Percentiles rank a stretch among this genome's conserved stretches.
phyloP scores from a whole-genome alignment of 768 basidiomycete species.

The Lyophyllum semitale region DNA sequence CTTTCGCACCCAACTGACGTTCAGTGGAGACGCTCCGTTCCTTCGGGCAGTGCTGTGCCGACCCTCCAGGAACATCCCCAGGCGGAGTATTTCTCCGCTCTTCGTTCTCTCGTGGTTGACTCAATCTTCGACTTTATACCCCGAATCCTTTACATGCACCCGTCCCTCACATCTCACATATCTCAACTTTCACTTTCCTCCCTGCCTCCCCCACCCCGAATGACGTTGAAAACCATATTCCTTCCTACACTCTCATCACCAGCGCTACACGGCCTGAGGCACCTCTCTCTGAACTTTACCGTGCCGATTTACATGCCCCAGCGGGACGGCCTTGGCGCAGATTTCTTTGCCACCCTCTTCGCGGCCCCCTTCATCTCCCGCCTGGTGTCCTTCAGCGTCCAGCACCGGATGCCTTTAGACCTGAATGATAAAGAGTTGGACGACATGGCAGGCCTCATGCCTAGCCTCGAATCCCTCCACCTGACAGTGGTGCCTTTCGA shows the following conservation, averaged over 20 bases:
- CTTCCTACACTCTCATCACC: background rate
- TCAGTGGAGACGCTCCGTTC: background rate
- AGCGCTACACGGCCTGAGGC: background rate
- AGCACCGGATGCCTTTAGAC: background rate
- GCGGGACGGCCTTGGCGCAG: background rate
- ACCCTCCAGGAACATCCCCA: background rate
- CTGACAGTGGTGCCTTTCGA: background rate
- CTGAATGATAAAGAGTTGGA: slow-evolving; percentile 5
- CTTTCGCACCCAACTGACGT: background rate
- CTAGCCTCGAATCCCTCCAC: background rate
- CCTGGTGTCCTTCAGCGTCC: background rate
- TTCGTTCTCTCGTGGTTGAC: background rate
- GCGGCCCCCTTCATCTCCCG: background rate
- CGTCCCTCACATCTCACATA: background rate
- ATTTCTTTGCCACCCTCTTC: slow-evolving; percentile 3
- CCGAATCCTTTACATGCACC: background rate
- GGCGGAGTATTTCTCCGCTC: background rate
- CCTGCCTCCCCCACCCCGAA: background rate
- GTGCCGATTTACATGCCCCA: background rate
- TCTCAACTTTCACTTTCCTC: background rate
- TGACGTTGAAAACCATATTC: background rate
- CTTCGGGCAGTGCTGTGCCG: background rate
- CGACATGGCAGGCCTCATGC: background rate
- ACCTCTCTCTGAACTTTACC: slow-evolving; percentile 2
- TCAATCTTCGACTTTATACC: background rate